Evolutionary conservation across 371 early-diverging fungal species (phyloP).

Genomic region (Actinomortierella wolfii): DNA sequence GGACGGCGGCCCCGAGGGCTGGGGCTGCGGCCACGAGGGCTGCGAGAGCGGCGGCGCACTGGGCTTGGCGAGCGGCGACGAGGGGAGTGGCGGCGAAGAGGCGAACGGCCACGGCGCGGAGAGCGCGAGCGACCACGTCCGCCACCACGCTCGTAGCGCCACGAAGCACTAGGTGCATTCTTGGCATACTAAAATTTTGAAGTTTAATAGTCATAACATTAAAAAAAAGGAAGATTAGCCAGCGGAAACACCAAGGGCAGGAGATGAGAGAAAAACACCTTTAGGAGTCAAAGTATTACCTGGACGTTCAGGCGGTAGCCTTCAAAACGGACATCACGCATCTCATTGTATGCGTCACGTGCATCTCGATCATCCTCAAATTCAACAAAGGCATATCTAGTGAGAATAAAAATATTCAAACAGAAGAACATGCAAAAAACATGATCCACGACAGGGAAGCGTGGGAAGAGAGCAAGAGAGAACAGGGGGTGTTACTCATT

Average conservation of each 20-base stretch:
- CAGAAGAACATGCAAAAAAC: neutral
- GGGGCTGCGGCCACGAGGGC: no score
- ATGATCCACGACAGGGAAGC: neutral
- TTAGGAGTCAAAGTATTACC: no score
- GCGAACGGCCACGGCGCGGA: conserved; percentile 2
- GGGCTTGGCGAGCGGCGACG: conserved; percentile 9
- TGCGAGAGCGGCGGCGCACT: neutral
- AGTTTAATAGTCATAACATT: no score
- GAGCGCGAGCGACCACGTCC: conserved; percentile 11
- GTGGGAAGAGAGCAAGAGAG: neutral
- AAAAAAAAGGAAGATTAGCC: conserved; percentile 1
- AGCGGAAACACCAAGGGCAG: neutral
- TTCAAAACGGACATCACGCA: conserved; percentile 84
- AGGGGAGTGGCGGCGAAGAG: no score
- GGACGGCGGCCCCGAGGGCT: conserved; percentile 17
- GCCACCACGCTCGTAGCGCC: conserved; percentile 57
- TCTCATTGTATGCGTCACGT: conserved; percentile 85
- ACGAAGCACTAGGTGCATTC: conserved; percentile 65
- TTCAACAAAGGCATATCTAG: conserved; percentile 76
- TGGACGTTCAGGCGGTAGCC: conserved; percentile 82
- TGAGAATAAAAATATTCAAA: neutral
- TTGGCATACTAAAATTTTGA: conserved; percentile 64
- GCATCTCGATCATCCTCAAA: conserved; percentile 89
- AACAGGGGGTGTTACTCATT: no score
- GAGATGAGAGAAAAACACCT: neutral